Conservation (phyloP, 2,329 filamentous ascomycete genomes). For the Fusarium ramigenum region DNA sequence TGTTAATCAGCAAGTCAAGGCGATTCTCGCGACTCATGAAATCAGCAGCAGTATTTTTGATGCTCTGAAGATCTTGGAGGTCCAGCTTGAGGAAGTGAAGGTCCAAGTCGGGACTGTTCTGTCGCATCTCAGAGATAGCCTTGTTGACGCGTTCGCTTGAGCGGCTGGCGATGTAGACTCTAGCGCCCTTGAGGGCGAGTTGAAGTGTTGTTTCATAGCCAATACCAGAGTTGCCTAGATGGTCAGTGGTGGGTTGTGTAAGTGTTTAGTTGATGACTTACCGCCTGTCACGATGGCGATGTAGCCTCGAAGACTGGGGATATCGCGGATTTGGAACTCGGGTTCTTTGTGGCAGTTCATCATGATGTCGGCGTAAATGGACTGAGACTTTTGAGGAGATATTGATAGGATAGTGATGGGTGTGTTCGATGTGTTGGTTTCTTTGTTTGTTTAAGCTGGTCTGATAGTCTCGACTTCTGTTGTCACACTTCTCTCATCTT, state of each 20-base stretch:
- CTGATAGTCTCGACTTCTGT: background rate
- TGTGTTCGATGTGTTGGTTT: background rate
- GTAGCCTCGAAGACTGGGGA: conserved; percentile 33
- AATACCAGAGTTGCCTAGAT: conserved; percentile 31
- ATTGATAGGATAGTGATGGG: no score
- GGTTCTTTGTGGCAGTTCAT: conserved; percentile 16
- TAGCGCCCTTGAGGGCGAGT: conserved; percentile 28
- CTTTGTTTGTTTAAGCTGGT: background rate
- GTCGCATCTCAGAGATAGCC: conserved; percentile 33
- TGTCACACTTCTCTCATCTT: conserved; percentile 1
- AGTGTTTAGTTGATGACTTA: background rate
- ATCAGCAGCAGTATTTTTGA: conserved; percentile 23
- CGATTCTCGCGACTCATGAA: conserved; percentile 29
- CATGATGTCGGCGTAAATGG: background rate
- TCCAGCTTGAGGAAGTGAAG: conserved; percentile 38
- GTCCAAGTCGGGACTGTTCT: conserved; percentile 15
- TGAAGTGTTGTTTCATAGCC: conserved; percentile 37
- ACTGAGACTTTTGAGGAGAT: background rate
- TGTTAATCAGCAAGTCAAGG: conserved; percentile 38
- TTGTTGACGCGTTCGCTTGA: conserved; percentile 31
- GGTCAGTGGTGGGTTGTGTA: rapidly evolving
- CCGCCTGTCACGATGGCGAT: conserved; percentile 39
- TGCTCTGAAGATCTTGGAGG: conserved; percentile 31
- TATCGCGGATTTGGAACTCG: conserved; percentile 28
- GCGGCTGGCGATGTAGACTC: conserved; percentile 38